Conservation (phyloP, 2,329 filamentous ascomycete genomes). For the Beauveria pseudobassiana region DNA sequence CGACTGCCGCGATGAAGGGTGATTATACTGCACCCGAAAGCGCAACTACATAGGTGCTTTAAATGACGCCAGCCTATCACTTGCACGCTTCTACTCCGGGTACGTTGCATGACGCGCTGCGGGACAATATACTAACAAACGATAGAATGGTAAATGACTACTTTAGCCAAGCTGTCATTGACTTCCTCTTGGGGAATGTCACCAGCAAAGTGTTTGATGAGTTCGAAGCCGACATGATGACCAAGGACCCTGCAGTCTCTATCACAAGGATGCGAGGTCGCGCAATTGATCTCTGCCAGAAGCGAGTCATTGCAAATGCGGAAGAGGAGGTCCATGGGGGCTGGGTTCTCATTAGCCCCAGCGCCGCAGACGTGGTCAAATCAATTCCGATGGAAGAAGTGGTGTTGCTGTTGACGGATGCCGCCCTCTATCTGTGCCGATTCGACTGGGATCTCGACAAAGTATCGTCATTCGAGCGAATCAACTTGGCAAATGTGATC, state of each 20-base stretch:
- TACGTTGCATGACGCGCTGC: conserved; percentile 28
- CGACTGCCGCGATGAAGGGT: conserved; percentile 90
- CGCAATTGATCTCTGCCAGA: conserved; percentile 82
- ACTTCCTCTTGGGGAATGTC: conserved; percentile 87
- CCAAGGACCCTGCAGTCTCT: conserved; percentile 82
- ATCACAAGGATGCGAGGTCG: conserved; percentile 76
- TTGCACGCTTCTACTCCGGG: conserved; percentile 68
- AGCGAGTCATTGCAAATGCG: conserved; percentile 78
- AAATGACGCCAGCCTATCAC: conserved; percentile 81
- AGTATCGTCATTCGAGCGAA: conserved; percentile 82
- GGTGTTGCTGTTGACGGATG: conserved; percentile 78
- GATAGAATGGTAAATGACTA: conserved; percentile 94
- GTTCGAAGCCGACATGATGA: conserved; percentile 91
- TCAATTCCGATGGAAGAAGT: conserved; percentile 78
- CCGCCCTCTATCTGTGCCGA: conserved; percentile 78
- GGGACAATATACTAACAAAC: conserved; percentile 1
- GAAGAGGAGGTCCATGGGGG: conserved; percentile 79
- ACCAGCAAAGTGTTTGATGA: conserved; percentile 82
- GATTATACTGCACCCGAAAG: conserved; percentile 90
- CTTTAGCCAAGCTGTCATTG: conserved; percentile 90
- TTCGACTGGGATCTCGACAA: conserved; percentile 97
- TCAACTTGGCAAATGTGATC: conserved; percentile 66
- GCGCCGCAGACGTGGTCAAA: conserved; percentile 58
- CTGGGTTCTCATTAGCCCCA: conserved; percentile 81
- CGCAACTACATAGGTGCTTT: conserved; percentile 85